Base-by-base conservation (phyloP, 2,329 filamentous ascomycete genomes). In the Tolypocladium pustulatum region DNA sequence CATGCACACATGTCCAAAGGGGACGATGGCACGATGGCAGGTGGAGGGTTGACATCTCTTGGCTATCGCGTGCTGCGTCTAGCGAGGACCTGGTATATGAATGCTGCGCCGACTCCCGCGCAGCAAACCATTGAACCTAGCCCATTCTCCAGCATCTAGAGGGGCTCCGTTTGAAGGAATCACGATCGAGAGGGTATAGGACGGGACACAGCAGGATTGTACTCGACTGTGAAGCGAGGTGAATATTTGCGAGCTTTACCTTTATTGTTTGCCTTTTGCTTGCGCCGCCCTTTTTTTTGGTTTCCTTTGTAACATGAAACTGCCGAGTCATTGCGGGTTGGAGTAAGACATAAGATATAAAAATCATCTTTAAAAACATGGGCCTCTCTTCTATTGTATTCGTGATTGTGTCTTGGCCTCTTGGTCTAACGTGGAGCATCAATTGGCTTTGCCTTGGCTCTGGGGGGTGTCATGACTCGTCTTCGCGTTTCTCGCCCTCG, bases 301-400 rank as follows among this genome's bases (percentile, higher is more conserved):
- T 63, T 61, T 62, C 65, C 56, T 66, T 63, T 66, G 64, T 66
- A 67, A 61, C 63, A 67, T 65, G 67, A 61, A 64, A 67, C 58
- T 61, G 57, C 61, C 55, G 57, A 49, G 57, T 58, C 40, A 38
- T 58, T 54, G 30, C 59, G 61, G 65, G 60, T 62, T 64, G 62
- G 62, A 60, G 61, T 66, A 65, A 61, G 61, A 61, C 22, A 61
- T 65, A 65, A 61, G 61, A 62, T 30, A 62, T 63, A 63, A 62
- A 65, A 60, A 67, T 64, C 51, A 61, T 66, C 55, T 66, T 65
- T 54, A 59, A 46, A 56, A 37, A 38, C 34, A 55, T 55, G 9
- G 17, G 10, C 34, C 20, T 4, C 9, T 27, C 34, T 13, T 10
- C n/a, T 15, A n/a, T 36, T 34, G 30, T 10, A 53, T 53, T 22